A percentile compares a stretch with the other conserved stretches of the same genome.
Conservation (phyloP, 2,329 filamentous ascomycete genomes). For the Aplosporella prunicola region DNA sequence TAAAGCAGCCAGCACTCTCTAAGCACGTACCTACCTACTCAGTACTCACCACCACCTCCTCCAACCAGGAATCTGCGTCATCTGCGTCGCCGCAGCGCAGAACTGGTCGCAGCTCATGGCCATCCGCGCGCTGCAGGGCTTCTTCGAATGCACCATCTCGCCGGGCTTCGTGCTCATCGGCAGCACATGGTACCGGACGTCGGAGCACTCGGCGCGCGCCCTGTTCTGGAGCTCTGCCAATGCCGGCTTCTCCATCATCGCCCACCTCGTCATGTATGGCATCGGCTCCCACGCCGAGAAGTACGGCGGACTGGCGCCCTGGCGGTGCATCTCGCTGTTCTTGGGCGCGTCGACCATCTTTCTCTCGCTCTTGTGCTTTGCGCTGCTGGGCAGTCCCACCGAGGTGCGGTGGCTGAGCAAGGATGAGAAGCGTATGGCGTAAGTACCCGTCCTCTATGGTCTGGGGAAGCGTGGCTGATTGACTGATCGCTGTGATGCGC, state of each 20-base stretch:
- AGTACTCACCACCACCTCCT: too few species aligned
- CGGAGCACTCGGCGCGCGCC: slow-evolving; percentile 26
- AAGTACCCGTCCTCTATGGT: background rate
- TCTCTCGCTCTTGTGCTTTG: slow-evolving; percentile 14
- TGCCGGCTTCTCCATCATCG: slow-evolving; percentile 22
- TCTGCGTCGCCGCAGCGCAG: slow-evolving; percentile 8
- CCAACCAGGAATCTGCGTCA: slow-evolving; percentile 9
- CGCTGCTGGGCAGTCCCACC: slow-evolving; percentile 17
- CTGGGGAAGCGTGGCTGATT: too few species aligned
- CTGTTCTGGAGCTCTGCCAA: slow-evolving; percentile 31
- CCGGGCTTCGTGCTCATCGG: slow-evolving; percentile 28
- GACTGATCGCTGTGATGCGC: background rate
- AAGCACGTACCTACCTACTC: too few species aligned
- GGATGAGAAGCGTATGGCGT: slow-evolving; percentile 11
- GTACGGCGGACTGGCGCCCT: slow-evolving; percentile 7
- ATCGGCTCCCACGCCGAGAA: slow-evolving; percentile 7
- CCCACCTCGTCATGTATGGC: slow-evolving; percentile 10
- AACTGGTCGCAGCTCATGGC: slow-evolving; percentile 28
- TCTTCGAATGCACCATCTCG: slow-evolving; percentile 30
- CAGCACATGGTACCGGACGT: slow-evolving; percentile 25
- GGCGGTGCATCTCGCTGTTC: slow-evolving; percentile 10
- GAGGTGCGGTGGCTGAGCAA: slow-evolving; percentile 17
- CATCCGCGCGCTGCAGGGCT: slow-evolving; percentile 26
- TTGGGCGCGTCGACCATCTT: slow-evolving; percentile 14
- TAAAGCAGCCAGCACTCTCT: background rate